Base-by-base conservation (phyloP, 2,329 filamentous ascomycete species). In the Cercospora citrullina region DNA sequence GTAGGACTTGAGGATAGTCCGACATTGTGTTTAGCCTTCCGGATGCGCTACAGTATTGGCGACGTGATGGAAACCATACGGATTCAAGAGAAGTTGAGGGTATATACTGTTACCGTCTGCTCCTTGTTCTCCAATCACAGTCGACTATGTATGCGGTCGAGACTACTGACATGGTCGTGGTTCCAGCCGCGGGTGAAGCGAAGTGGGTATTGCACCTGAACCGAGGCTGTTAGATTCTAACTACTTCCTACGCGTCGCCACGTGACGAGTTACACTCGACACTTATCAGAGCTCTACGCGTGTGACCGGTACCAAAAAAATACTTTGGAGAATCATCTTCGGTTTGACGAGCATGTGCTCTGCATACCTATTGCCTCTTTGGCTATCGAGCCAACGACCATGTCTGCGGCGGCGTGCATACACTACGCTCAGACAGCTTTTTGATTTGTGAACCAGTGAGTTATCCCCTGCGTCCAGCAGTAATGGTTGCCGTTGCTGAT, bases 1-100 rank as follows among this genome's bases (percentile, higher is more conserved):
- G 84, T 33, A 96, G 82, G 65, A 92, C 91, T 74, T 91, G 91
- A 31, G 91, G 91, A 62, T 72, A 72, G 31, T 58, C 62, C 26
- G 64, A 62, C 33, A 53, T 60, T 28, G n/a, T 57, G 16, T 51
- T 51, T 10, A 51, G 21, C 45, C 23, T 51, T 51, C 18, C 5
- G 45, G 4, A 51, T 39, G 36, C 7, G 45, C 21, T 21, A 51
- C 28, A 28, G 28, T 28, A 7, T 23, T 12, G 45, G 45, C 45
- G 45, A 51, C 45, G 18, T 21, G 45, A 51, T 12, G 9, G 21
- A 14, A 12, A 51, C 12, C 45, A 51, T 12, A 23, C 21, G 21
- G 45, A 51, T 23, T 21, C 45, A 14, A 51, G 45, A 12, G 45
- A 23, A 21, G 45, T 18, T 51, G 18, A 5, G 23, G 23, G 21